A percentile compares a stretch with the other conserved stretches of the same genome.
These are phyloP conservation scores for Macadamia integrifolia DNA, from an alignment of 164 flowering plant genomes.

Conservation along the genomic window DNA sequence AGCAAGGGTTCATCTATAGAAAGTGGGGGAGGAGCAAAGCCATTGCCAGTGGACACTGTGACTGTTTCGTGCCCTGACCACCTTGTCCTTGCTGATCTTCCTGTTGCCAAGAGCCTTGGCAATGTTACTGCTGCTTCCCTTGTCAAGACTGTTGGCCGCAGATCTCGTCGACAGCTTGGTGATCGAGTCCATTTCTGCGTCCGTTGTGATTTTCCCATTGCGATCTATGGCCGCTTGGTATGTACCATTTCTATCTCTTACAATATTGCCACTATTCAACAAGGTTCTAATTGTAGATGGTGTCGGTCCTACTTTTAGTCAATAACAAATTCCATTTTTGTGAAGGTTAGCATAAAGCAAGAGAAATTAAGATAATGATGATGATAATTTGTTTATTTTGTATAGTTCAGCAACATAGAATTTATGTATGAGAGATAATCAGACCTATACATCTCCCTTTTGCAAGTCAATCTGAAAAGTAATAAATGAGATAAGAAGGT, in stretches of 20 bases:
- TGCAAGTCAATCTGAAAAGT: too few relatives aligned
- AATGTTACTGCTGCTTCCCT: constrained; percentile 38
- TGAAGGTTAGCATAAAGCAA: too few relatives aligned
- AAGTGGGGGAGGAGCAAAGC: constrained; percentile 41
- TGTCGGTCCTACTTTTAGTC: neutral
- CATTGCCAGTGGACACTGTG: constrained; percentile 52
- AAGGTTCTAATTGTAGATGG: neutral
- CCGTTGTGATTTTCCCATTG: constrained; percentile 94
- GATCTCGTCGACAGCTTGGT: constrained; percentile 87
- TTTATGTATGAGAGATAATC: too few relatives aligned
- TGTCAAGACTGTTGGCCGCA: constrained; percentile 77
- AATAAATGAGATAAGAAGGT: too few relatives aligned
- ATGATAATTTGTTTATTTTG: too few relatives aligned
- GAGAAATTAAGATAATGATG: too few relatives aligned
- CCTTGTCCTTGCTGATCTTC: constrained; percentile 89
- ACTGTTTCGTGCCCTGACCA: constrained; percentile 97
- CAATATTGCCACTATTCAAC: neutral
- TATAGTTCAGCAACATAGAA: too few relatives aligned
- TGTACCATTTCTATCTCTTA: neutral
- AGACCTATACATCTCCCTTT: too few relatives aligned
- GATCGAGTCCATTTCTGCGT: constrained; percentile 95
- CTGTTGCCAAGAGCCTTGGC: constrained; percentile 90
- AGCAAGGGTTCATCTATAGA: constrained; percentile 49
- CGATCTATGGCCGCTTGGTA: constrained; percentile 96
- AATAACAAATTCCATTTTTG: too few relatives aligned